Percentiles rank a stretch among this genome's conserved stretches.
phyloP scores from a whole-genome alignment of 2,329 filamentous ascomycete genomes.

The Fonsecaea nubica region DNA sequence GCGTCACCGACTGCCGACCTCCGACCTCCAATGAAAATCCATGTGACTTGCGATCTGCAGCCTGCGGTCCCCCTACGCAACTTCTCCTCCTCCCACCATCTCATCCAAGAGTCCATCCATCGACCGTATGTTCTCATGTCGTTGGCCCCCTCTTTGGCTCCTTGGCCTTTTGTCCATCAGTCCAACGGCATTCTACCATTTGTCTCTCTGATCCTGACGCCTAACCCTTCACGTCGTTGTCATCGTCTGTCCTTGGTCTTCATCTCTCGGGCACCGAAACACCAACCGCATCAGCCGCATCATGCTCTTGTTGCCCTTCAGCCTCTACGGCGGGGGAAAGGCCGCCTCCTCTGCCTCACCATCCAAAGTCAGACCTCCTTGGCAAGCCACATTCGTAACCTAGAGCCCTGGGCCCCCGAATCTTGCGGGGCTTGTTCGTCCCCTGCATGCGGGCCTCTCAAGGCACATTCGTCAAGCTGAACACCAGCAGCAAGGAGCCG shows the following conservation, averaged over 20 bases:
- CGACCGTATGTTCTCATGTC: not conserved
- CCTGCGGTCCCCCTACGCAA: not conserved
- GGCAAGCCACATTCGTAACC: slow-evolving; percentile 37
- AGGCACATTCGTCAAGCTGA: slow-evolving; percentile 10
- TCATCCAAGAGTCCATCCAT: not conserved
- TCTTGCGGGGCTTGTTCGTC: slow-evolving; percentile 13
- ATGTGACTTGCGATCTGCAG: not conserved
- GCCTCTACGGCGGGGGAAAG: slow-evolving; percentile 1
- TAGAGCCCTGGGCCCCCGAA: slow-evolving; percentile 17
- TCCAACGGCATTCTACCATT: not conserved
- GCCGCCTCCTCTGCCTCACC: slow-evolving; percentile 5
- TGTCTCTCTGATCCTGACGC: not conserved
- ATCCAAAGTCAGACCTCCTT: slow-evolving; percentile 12
- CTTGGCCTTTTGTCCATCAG: slow-evolving; percentile 7
- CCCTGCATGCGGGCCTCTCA: slow-evolving; percentile 8
- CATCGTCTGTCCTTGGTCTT: not conserved
- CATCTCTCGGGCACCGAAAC: slow-evolving; percentile 15
- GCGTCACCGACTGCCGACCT: slow-evolving; percentile 10
- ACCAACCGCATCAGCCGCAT: slow-evolving; percentile 4
- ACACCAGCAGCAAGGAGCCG: slow-evolving; percentile 12
- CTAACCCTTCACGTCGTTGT: not conserved
- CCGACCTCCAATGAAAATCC: not conserved
- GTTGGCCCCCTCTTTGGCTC: not conserved
- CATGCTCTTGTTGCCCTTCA: not conserved
- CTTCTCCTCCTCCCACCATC: not conserved